Evolutionary conservation across 2,329 filamentous ascomycete genomes (phyloP).

Genomic region (Grosmannia penicillata): DNA sequence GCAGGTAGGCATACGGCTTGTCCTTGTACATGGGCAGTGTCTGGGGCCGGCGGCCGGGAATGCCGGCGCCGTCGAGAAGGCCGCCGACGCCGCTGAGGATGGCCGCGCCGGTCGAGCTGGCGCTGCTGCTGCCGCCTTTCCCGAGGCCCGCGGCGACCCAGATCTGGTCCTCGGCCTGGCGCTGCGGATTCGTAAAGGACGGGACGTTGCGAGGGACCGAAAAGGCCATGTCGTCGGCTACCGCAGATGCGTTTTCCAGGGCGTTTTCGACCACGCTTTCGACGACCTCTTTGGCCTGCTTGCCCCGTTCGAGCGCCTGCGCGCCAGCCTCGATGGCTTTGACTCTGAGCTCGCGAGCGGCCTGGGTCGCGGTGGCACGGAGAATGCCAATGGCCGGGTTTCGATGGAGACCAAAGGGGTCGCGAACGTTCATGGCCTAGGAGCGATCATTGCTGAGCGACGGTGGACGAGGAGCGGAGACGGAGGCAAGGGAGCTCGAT

Average conservation of each 20-base stretch:
- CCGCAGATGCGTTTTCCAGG: slow-evolving; percentile 5
- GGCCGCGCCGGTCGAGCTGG: no score
- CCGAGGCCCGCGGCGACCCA: slow-evolving; percentile 37
- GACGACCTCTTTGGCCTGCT: slow-evolving; percentile 18
- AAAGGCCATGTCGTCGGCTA: slow-evolving; percentile 42
- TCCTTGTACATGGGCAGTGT: slow-evolving; percentile 95
- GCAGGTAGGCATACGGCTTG: slow-evolving; percentile 69
- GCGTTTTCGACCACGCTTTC: slow-evolving; percentile 9
- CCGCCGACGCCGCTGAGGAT: slow-evolving; percentile 48
- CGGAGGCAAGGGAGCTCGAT: no score
- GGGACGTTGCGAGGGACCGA: slow-evolving; percentile 55
- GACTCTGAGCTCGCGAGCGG: slow-evolving; percentile 27
- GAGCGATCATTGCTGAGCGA: slow-evolving; percentile 7
- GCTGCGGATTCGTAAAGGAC: slow-evolving; percentile 49
- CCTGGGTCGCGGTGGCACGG: slow-evolving; percentile 30
- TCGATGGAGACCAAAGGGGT: slow-evolving; percentile 25
- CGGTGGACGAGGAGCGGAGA: neutral
- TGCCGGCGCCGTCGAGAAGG: slow-evolving; percentile 42
- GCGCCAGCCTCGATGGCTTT: slow-evolving; percentile 33
- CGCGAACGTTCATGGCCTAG: slow-evolving; percentile 24
- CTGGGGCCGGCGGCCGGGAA: slow-evolving; percentile 12
- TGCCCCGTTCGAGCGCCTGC: slow-evolving; percentile 29
- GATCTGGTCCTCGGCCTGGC: slow-evolving; percentile 48
- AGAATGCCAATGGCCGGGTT: slow-evolving; percentile 27
- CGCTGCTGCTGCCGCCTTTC: slow-evolving; percentile 7